These are phyloP conservation scores for Neurospora sp. DNA, from an alignment of 495 filamentous ascomycete species.

Conservation along the genomic window DNA sequence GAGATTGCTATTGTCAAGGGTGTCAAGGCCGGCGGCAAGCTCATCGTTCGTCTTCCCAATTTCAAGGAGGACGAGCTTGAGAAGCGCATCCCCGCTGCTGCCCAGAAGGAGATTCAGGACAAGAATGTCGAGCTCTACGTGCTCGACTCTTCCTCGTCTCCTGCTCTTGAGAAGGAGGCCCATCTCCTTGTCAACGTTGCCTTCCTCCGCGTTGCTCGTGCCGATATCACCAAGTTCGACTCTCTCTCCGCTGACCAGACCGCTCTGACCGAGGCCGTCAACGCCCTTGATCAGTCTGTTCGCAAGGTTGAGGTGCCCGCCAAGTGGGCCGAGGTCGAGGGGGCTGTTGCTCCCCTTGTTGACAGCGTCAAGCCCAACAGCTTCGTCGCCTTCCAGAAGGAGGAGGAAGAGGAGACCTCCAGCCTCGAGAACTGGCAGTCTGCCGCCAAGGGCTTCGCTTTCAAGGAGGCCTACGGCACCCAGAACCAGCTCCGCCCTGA, in stretches of 20 bases:
- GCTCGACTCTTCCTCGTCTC: constrained; percentile 58
- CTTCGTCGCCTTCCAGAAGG: constrained; percentile 73
- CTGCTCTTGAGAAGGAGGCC: constrained; percentile 54
- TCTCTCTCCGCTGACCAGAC: constrained; percentile 27
- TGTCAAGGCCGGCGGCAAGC: constrained; percentile 57
- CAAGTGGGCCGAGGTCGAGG: constrained; percentile 61
- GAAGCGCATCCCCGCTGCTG: constrained; percentile 63
- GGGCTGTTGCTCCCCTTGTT: constrained; percentile 47
- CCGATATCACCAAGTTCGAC: constrained; percentile 41
- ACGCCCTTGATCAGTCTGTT: constrained; percentile 59
- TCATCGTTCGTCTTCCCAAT: constrained; percentile 66
- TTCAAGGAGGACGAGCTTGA: constrained; percentile 83
- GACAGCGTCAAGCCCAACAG: constrained; percentile 60
- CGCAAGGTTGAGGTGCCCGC: constrained; percentile 65
- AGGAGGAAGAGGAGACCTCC: constrained; percentile 53
- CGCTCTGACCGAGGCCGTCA: constrained; percentile 47
- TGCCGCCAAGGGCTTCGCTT: constrained; percentile 76
- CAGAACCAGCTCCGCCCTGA: constrained; percentile 70
- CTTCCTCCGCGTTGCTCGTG: constrained; percentile 64
- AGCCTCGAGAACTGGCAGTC: constrained; percentile 67
- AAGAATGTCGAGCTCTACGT: constrained; percentile 61
- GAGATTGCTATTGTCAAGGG: constrained; percentile 62
- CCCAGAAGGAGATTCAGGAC: constrained; percentile 56
- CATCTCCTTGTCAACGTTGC: constrained; percentile 59
- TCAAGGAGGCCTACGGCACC: constrained; percentile 89